Evolutionary conservation across 345 rosid genomes (phyloP), one percentile per base, ranked within the genome.

Genomic region (Arabis alpina): DNA sequence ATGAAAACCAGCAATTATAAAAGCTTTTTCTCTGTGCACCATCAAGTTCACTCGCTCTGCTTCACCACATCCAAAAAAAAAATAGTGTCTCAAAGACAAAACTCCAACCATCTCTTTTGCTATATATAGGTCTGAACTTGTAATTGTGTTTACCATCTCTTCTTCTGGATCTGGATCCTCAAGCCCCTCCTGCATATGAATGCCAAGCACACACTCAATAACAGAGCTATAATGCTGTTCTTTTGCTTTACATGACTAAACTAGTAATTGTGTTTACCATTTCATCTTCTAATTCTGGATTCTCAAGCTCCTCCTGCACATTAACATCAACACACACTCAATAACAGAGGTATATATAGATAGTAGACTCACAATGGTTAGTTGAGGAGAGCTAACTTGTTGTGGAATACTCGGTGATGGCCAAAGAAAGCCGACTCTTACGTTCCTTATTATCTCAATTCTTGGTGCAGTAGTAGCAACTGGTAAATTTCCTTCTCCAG

Each of bases 1-100:
- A 32, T 32, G 0, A 19, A 19, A 19, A 5, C 9, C 41, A 9
- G 15, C 23, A 58, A 40, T 3, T 40, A 24, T 41, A 13, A 13
- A 36, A 61, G n/a, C n/a, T n/a, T 0, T 27, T 14, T 27, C 6
- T 44, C n/a, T 28, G 1, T 60, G 39, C 66, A 28, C 54, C 67
- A 62, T 54, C 40, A 15, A 3, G 6, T 32, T 62, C 42, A 62
- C 42, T 62, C 43, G 54, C 42, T 62, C 67, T 62, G 30, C 43
- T 15, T 62, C n/a, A n/a, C n/a, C 42, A 3, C 10, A 5, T 42
- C 16, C 15, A 27, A 4, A 12, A 10, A 47, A 10, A 45, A 62
- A 62, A 45, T 16, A 62, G 11, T 10, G 42, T 47, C 53, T 61
- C 54, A 61, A 39, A 45, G 28, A 32, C 42, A 62, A 32, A 45